Conservation (phyloP, 768 basidiomycete genomes). For the Nidularia sp. region DNA sequence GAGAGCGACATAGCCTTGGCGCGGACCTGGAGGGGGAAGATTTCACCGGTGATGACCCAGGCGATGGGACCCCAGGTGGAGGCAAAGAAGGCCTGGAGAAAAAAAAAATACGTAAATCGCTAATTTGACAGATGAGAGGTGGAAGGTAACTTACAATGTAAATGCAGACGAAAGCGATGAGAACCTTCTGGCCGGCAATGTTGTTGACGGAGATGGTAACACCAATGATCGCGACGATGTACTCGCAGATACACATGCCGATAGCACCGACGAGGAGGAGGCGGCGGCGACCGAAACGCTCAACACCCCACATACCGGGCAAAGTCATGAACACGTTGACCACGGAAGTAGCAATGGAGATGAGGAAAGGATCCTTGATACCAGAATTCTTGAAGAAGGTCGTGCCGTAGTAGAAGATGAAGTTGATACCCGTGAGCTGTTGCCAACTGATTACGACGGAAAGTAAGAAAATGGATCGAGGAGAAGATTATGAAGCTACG, state of each 20-base stretch:
- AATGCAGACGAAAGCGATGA: slow-evolving; percentile 56
- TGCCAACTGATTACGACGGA: slow-evolving; percentile 23
- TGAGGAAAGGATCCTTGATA: slow-evolving; percentile 54
- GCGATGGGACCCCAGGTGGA: slow-evolving; percentile 69
- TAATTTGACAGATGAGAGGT: too few relatives aligned
- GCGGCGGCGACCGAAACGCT: slow-evolving; percentile 73
- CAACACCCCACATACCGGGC: slow-evolving; percentile 73
- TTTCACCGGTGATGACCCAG: slow-evolving; percentile 69
- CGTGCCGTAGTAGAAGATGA: slow-evolving; percentile 64
- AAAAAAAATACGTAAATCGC: background rate
- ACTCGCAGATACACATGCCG: slow-evolving; percentile 83
- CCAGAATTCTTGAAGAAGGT: slow-evolving; percentile 58
- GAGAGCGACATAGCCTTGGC: slow-evolving; percentile 77
- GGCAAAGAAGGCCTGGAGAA: slow-evolving; percentile 31
- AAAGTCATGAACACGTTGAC: slow-evolving; percentile 78
- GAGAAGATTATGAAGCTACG: background rate
- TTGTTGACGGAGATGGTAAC: slow-evolving; percentile 19
- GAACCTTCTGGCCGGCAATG: slow-evolving; percentile 47
- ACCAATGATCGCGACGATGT: slow-evolving; percentile 51
- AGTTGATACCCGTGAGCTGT: slow-evolving; percentile 71
- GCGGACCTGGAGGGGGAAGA: slow-evolving; percentile 78
- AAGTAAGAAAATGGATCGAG: slow-evolving; percentile 37
- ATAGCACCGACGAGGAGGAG: slow-evolving; percentile 75
- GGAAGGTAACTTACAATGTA: slow-evolving; percentile 20
- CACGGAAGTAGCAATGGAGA: slow-evolving; percentile 32